Conservation (phyloP, 208 protist genomes). For the Leishmania turanica region DNA sequence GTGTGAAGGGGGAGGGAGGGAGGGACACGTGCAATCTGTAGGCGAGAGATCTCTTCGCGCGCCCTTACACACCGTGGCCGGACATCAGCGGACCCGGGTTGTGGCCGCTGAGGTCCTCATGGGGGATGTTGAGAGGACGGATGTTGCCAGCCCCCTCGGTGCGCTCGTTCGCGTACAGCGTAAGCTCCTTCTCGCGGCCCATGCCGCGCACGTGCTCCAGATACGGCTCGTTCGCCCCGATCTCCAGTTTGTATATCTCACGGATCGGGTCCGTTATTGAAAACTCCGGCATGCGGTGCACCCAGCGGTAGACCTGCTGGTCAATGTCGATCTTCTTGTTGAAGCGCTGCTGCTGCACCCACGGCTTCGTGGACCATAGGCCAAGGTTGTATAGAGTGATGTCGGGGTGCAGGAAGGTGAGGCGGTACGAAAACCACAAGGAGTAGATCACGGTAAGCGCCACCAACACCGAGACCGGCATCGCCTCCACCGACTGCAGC, state of each 20-base stretch:
- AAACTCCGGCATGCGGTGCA: slow-evolving; percentile 79
- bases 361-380: slow-evolving; percentile 80
- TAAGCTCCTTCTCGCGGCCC: slow-evolving; percentile 76
- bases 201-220: slow-evolving; percentile 75
- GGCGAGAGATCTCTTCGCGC: neutral
- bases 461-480: slow-evolving; percentile 54
- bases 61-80: slow-evolving; percentile 24
- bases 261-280: slow-evolving; percentile 60
- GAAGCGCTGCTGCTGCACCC: slow-evolving; percentile 84
- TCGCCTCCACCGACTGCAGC: slow-evolving; percentile 53
- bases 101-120: slow-evolving; percentile 69
- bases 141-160: slow-evolving; percentile 52
- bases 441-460: slow-evolving; percentile 58
- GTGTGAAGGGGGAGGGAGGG: neutral
- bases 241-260: slow-evolving; percentile 66
- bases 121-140: slow-evolving; percentile 49
- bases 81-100: slow-evolving; percentile 55
- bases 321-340: slow-evolving; percentile 88
- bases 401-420: slow-evolving; percentile 83
- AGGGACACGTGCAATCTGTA: neutral
- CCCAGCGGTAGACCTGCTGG: slow-evolving; percentile 80
- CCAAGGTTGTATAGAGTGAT: slow-evolving; percentile 87
- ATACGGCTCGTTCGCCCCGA: slow-evolving; percentile 82
- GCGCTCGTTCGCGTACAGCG: slow-evolving; percentile 43
- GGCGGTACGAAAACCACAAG: slow-evolving; percentile 72